Evolutionary conservation across 768 basidiomycete species (phyloP).

Genomic region (Rhizopogon rudus): DNA sequence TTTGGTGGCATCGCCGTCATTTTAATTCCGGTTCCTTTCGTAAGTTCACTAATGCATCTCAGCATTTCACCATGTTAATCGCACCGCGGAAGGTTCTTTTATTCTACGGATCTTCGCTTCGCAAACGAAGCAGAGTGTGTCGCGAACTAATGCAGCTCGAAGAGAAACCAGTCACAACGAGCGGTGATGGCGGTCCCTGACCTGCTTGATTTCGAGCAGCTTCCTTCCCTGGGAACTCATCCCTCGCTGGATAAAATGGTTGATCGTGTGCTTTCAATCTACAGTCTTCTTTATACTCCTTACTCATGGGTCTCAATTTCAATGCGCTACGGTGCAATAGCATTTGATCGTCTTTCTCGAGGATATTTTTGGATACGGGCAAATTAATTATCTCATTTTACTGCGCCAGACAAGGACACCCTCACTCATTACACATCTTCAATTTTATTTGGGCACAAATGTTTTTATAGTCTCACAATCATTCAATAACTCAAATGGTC

Average conservation of each 20-base stretch:
- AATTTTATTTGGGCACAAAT: neutral
- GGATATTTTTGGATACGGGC: neutral
- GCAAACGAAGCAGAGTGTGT: conserved; percentile 19
- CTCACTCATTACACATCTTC: neutral
- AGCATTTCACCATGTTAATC: neutral
- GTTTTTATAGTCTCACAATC: neutral
- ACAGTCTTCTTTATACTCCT: neutral
- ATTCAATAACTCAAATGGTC: neutral
- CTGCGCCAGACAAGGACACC: neutral
- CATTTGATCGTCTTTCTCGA: neutral
- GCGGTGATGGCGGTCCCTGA: neutral
- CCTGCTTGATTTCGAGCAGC: neutral
- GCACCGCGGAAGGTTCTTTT: conserved; percentile 19
- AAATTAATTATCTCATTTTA: neutral
- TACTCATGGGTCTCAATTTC: neutral
- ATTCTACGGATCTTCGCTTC: conserved; percentile 24
- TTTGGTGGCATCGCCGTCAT: conserved; percentile 46
- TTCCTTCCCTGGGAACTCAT: conserved; percentile 2
- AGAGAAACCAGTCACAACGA: neutral
- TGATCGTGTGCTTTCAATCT: neutral
- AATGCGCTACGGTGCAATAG: neutral
- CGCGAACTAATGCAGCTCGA: conserved; percentile 7
- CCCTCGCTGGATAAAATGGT: conserved; percentile 2
- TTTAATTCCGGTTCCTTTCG: conserved; percentile 55
- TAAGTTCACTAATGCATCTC: conserved; percentile 18